Evolutionary conservation across 345 rosid species (phyloP).

Genomic region (Brassica rapa): DNA sequence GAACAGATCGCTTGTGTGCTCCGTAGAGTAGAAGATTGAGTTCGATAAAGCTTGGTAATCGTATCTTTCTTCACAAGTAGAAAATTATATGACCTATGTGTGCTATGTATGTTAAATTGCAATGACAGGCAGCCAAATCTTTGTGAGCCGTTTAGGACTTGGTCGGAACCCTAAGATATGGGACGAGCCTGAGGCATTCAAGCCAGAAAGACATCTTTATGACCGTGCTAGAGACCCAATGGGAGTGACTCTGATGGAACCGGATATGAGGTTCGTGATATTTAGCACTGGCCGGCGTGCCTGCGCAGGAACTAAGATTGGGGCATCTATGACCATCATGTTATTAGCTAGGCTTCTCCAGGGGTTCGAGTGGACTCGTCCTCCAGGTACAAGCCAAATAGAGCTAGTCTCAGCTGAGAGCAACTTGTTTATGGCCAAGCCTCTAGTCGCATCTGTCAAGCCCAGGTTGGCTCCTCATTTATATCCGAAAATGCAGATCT

Average conservation of each 20-base stretch:
- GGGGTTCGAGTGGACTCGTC: neutral
- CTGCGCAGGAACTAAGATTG: conserved; percentile 42
- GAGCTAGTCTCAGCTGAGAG: neutral
- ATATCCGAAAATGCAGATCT: neutral
- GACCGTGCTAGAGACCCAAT: neutral
- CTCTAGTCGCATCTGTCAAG: conserved; percentile 22
- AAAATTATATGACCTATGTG: neutral
- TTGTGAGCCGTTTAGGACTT: conserved; percentile 39
- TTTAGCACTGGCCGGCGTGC: conserved; percentile 54
- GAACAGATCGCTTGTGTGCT: too few species aligned
- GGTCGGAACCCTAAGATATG: conserved; percentile 43
- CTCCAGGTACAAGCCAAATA: neutral
- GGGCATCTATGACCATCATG: conserved; percentile 52
- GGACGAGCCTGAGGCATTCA: conserved; percentile 39
- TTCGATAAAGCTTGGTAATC: too few species aligned
- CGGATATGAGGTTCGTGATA: conserved; percentile 40
- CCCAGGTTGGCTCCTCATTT: neutral
- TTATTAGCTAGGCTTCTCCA: conserved; percentile 36
- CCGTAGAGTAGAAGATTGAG: too few species aligned
- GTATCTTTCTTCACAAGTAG: too few species aligned
- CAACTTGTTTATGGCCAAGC: conserved; percentile 31
- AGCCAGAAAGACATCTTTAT: conserved; percentile 42
- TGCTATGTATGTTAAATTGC: neutral
- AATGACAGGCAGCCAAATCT: conserved; percentile 34
- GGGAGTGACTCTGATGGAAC: conserved; percentile 30